Base-by-base conservation (phyloP, 805 yeast species). In the Sungouiozyma ichnusensis region DNA sequence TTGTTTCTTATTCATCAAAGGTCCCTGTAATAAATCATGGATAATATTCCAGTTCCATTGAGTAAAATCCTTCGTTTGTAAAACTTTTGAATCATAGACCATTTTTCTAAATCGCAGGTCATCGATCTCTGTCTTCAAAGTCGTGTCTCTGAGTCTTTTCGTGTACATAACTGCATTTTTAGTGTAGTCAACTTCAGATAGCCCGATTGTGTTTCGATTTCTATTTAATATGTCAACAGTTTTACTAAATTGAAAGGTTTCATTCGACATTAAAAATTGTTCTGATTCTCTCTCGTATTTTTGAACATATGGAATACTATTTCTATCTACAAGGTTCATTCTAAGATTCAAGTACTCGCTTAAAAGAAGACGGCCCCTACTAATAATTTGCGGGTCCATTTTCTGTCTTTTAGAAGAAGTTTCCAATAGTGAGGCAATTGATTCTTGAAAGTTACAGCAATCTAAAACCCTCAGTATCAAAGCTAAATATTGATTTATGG, bases 1-100 rank as follows among this genome's bases (percentile, higher is more conserved):
- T 38, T 85, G 67, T 48, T 69, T 75, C 0, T 84, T 80, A 52
- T 76, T 80, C 44, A 75, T 61, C n/a, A 92, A 62, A 0, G 97
- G 95, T 0, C 96, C 96, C 50, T 74, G 80, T 50, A 86, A 72
- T n/a, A 92, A 63, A 44, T 78, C 82, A 15, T 74, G 65, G 0
- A 92, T 66, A 1, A 79, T 65, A 19, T 72, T 74, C 95, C 97
- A 88, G 54, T 87, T 79, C 99, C 99, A 92, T 39, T 76, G 77
- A 1, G 77, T 67, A 55, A 72, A 87, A 41, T 80, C 85, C 55
- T 90, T 92, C 0, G 94, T 79, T 3, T 81, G 72, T 33, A 86
- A 60, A 1, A 92, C 87, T 48, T 72, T 78, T 0, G 95, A 77
- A 38, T 79, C 80, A 20, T 66, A 64, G 5, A 92, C 68, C 63